Evolutionary conservation across 805 yeast genomes (phyloP), one percentile per base, ranked within the genome.

Genomic region (Priceomyces carsonii): DNA sequence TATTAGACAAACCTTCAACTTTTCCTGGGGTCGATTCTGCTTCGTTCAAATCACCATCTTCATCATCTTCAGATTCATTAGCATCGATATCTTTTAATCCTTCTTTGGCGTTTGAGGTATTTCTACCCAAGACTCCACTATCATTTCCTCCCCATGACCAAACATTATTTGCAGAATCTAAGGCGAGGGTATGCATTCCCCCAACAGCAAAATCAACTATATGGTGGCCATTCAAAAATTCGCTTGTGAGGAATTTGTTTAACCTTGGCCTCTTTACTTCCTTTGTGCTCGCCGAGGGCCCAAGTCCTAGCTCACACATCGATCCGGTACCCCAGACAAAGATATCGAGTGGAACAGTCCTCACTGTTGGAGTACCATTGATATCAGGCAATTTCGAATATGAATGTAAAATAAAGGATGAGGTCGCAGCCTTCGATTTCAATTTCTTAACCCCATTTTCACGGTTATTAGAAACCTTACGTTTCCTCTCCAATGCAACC

Each of bases 81-180:
- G 61, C 80, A 47, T 81, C 86, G 68, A 79, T 77, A 48, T 84
- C 86, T 52, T 77, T 82, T 39, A 86, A 64, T 17, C 73, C 69
- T 44, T 83, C 95, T 14, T 67, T 77, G 8, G 63, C 73, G 15
- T 69, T 54, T 0, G 86, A 73, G 1, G 93, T 83, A 50, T 84
- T 86, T 58, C 99, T 79, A 13, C 98, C 99, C 28, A 93, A 69
- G 3, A 86, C 97, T 23, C 84, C 88, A 42, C 89, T 81, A 53
- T 93, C 99, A 50, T 93, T 93, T 29, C 86, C 85, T 39, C 99
- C 99, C 99, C 99, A 93, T 3, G 96, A 85, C 96, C 97, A 93
- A n/a, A 93, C 61, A 39, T 76, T 71, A 46, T 88, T 88, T 12
- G 78, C 66, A 25, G 76, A 59, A 55, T 89, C 97, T 33, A 91